Evolutionary conservation across 345 rosid species (phyloP), one percentile per base, ranked within the genome.

Genomic region (Hibiscus trionum): DNA sequence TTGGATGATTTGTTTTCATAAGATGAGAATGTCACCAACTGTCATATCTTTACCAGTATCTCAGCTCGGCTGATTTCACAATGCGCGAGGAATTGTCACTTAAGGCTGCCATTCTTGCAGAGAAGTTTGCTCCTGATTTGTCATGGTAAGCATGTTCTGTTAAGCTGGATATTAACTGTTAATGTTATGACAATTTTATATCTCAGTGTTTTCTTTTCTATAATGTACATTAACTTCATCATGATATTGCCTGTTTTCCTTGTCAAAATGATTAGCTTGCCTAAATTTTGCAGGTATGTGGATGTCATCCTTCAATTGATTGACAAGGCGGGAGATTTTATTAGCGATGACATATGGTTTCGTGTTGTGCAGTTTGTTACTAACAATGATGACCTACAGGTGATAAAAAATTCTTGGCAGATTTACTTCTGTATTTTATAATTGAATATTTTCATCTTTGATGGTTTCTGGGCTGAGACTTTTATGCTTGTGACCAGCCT

Each of bases 241-340:
- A 21, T 21, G 24, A 21, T 21, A 24, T 15, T 70, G 7, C 15
- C 44, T 44, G 33, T 44, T 58, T 29, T 71, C 66, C 44, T 27
- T 1, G 0, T 42, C 35, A 70, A 70, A 70, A 14, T 70, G 26
- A 56, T 21, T 66, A 65, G 21, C 57, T 26, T 46, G 21, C 56
- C 70, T 47, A 53, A 37, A 73, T 63, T 11, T 62, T 10, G 27
- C 81, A 96, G 99, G 99, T 96, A 96, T 77, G 98, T 96, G 55
- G 97, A 96, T 83, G 98, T 93, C 72, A 93, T 96, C 77, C 98
- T 96, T 83, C 99, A 96, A 83, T 80, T 96, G 88, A 96, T 96
- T 78, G 99, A 96, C 84, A 96, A 96, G 82, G 98, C 99, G 12
- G 99, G 99, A 76, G 99, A 96, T 87, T 96, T 96, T 82, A 93